Base-by-base conservation (phyloP, 2,329 filamentous ascomycete genomes). In the Microthyrium microscopicum region DNA sequence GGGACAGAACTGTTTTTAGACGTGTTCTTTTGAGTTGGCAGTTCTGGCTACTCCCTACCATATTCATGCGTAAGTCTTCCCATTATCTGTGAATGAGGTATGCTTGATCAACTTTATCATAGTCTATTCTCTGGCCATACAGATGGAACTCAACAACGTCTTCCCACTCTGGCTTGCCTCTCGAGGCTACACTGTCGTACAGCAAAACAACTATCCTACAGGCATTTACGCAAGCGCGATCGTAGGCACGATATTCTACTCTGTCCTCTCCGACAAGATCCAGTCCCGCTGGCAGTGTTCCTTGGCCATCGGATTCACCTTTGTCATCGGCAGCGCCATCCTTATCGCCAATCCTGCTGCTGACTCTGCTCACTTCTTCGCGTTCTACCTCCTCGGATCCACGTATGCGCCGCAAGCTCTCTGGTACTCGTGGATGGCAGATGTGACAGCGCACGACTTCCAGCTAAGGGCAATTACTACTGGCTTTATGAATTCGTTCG, bases 351-450 rank as follows among this genome's bases (percentile, higher is more conserved):
- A 50, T 9, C 52, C 54, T 2, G 35, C 40, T 5, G 37, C 34
- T 5, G 49, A 56, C 25, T 51, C 49, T 1, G 56, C 48, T 20
- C 52, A 58, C 35, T 61, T 61, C 35, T 54, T 60, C 28, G 57
- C 57, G 5, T 61, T 60, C 37, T 61, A 60, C 39, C 41, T 60
- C 1, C 48, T 61, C 2, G 58, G 58, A 3, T 60, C 58, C 0
- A 60, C 56, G 0, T 62, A 56, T 34, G 58, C 58, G 2, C 58
- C 58, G 1, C 58, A 62, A 36, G 58, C 58, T 4, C 44, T 62
- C 13, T 62, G 58, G 58, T 61, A 61, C 39, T 54, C 55, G 0
- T 62, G 58, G 58, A 59, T 61, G 55, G 57, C 57, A 1, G 58
- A 62, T 33, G 43, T 61, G 5, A 56, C 53, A 5, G 46, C 49